Conservation (phyloP, 108 stramenopile species). For the Nannochloropsis granulata region DNA sequence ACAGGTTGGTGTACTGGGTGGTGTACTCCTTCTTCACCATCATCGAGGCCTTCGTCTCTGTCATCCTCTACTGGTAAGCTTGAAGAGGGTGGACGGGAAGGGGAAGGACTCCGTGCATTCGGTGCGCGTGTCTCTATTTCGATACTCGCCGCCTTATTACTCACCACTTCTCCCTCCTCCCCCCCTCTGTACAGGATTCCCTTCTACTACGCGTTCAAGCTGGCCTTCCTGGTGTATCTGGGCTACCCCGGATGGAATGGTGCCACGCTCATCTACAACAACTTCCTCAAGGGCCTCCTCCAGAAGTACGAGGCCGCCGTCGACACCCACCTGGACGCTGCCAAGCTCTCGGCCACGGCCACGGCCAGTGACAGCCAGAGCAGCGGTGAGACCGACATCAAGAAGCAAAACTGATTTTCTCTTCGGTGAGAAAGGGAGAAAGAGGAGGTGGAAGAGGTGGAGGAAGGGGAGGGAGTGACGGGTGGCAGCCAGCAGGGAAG, state of each 20-base stretch:
- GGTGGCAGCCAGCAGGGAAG: too few relatives aligned
- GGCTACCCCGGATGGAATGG: neutral
- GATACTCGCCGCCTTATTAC: too few relatives aligned
- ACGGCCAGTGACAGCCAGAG: neutral
- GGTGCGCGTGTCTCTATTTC: too few relatives aligned
- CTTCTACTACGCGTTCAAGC: constrained; percentile 81
- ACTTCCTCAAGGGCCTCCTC: constrained; percentile 14
- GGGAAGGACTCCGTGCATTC: neutral
- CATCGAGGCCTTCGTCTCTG: constrained; percentile 64
- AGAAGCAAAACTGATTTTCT: neutral
- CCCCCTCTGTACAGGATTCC: constrained; percentile 41
- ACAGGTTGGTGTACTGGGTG: constrained; percentile 74
- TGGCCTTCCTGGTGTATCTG: constrained; percentile 64
- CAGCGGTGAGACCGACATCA: neutral
- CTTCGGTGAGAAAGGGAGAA: too few relatives aligned
- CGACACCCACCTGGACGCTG: neutral
- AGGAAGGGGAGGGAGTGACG: too few relatives aligned
- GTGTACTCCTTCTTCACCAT: constrained; percentile 77
- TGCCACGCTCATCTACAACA: constrained; percentile 19
- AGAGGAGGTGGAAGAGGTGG: too few relatives aligned
- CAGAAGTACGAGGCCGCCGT: neutral
- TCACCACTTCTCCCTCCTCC: too few relatives aligned
- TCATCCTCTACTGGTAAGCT: constrained; percentile 60
- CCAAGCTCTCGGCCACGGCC: neutral
- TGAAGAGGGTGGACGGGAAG: neutral